These are phyloP conservation scores for Hevea brasiliensis DNA, from an alignment of 345 rosid species.

Conservation along the genomic window DNA sequence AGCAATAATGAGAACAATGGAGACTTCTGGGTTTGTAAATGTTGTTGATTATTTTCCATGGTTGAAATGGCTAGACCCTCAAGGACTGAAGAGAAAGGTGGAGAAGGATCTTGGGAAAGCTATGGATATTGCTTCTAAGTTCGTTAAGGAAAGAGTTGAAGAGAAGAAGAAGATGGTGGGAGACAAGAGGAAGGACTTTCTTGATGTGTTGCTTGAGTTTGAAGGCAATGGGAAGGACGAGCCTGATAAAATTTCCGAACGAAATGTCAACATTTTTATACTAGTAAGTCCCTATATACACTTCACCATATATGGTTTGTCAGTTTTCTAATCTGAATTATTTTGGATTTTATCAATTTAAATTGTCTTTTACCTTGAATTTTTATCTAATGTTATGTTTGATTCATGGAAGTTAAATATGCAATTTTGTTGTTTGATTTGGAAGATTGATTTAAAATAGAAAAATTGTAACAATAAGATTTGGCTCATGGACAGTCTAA, in stretches of 20 bases:
- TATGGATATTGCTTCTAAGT: conserved; percentile 37
- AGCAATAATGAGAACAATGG: conserved; percentile 16
- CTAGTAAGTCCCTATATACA: conserved; percentile 44
- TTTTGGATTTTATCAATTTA: no score
- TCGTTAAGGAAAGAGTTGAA: conserved; percentile 42
- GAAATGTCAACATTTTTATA: conserved; percentile 41
- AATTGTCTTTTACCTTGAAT: no score
- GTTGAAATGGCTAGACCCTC: conserved; percentile 50
- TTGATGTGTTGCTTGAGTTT: conserved; percentile 51
- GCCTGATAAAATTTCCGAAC: conserved; percentile 35
- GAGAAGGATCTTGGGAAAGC: conserved; percentile 51
- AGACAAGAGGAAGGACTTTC: conserved; percentile 37
- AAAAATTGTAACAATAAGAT: no score
- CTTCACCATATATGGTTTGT: no score
- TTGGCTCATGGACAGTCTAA: no score
- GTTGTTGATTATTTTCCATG: conserved; percentile 47
- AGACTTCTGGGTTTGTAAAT: conserved; percentile 17
- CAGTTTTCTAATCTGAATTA: no score
- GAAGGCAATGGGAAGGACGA: conserved; percentile 49
- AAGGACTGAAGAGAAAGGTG: conserved; percentile 50
- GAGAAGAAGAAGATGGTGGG: conserved; percentile 11
- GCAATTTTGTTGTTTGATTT: no score
- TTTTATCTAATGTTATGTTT: no score
- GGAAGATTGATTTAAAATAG: no score
- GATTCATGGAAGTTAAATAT: no score